Conservation (phyloP, 306 rosid species). For the Cicer arietinum region DNA sequence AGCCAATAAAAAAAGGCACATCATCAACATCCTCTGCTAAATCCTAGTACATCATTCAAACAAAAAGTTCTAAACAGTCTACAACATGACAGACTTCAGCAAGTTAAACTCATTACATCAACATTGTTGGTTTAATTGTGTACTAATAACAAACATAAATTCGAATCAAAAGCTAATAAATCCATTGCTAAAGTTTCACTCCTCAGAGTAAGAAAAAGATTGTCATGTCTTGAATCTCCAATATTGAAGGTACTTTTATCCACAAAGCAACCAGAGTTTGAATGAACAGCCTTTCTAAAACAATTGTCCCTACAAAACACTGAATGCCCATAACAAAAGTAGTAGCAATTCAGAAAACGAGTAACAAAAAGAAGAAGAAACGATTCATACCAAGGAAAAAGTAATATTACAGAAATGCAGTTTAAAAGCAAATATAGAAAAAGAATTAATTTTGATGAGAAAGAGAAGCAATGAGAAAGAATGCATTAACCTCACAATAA, state of each 20-base stretch:
- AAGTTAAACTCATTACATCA: conserved; percentile 77
- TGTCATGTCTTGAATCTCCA: conserved; percentile 50
- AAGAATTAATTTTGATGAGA: not conserved
- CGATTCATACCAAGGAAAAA: not conserved
- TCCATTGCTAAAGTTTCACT: conserved; percentile 58
- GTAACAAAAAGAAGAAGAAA: conserved; percentile 24
- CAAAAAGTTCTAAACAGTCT: conserved; percentile 57
- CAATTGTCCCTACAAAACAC: conserved; percentile 53
- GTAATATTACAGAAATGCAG: not conserved
- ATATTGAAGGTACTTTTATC: conserved; percentile 38
- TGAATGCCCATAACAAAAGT: conserved; percentile 31
- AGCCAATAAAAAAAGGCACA: conserved; percentile 63
- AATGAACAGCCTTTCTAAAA: conserved; percentile 48
- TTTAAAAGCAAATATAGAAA: conserved; percentile 2
- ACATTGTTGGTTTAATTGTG: conserved; percentile 58
- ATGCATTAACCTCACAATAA: conserved; percentile 3
- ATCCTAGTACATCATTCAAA: conserved; percentile 79
- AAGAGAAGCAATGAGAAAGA: not conserved
- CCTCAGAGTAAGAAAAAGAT: conserved; percentile 54
- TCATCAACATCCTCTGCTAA: conserved; percentile 71
- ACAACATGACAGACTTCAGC: conserved; percentile 63
- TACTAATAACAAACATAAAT: conserved; percentile 58
- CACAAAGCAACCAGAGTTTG: conserved; percentile 49
- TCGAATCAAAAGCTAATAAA: conserved; percentile 54
- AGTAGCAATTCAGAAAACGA: conserved; percentile 44